A percentile compares a stretch with the other conserved stretches of the same genome.
Conservation (phyloP, 352 stramenopile genomes). For the Phytophthora sansomeana region DNA sequence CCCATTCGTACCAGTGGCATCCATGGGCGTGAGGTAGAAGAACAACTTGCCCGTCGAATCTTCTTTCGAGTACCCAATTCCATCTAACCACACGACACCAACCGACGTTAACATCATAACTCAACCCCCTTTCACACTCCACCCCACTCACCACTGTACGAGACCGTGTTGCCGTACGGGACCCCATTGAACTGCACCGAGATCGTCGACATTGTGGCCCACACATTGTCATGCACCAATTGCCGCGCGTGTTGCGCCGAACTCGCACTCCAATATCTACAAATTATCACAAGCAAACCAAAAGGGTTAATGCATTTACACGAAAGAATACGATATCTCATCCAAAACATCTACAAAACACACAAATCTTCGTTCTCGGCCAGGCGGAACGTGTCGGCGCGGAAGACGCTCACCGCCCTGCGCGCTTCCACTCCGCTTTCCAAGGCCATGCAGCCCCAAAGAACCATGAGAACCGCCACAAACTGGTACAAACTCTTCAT, state of each 20-base stretch:
- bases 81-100: slow-evolving; percentile 51
- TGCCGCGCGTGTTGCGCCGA: slow-evolving; percentile 58
- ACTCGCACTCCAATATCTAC: slow-evolving; percentile 29
- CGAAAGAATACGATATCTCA: not conserved
- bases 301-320: slow-evolving; percentile 2
- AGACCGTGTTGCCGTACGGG: slow-evolving; percentile 65
- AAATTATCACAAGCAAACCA: not conserved
- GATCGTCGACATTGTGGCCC: slow-evolving; percentile 70
- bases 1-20: slow-evolving; percentile 44
- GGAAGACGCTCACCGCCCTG: slow-evolving; percentile 16
- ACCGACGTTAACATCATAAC: not conserved
- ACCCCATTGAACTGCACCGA: slow-evolving; percentile 64
- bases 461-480: slow-evolving; percentile 19
- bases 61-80: slow-evolving; percentile 51
- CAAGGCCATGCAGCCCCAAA: slow-evolving; percentile 17
- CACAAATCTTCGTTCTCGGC: slow-evolving; percentile 25
- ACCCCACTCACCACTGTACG: slow-evolving; percentile 65
- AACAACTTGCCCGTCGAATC: slow-evolving; percentile 70
- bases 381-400: slow-evolving; percentile 28
- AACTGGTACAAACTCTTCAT: slow-evolving; percentile 25
- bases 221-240: slow-evolving; percentile 72
- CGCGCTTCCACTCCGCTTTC: slow-evolving; percentile 15
- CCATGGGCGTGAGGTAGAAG: slow-evolving; percentile 75
- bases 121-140: not conserved
- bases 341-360: not conserved